Base-by-base conservation (phyloP, 2,329 filamentous ascomycete species). In the Aspergillus tamarii region DNA sequence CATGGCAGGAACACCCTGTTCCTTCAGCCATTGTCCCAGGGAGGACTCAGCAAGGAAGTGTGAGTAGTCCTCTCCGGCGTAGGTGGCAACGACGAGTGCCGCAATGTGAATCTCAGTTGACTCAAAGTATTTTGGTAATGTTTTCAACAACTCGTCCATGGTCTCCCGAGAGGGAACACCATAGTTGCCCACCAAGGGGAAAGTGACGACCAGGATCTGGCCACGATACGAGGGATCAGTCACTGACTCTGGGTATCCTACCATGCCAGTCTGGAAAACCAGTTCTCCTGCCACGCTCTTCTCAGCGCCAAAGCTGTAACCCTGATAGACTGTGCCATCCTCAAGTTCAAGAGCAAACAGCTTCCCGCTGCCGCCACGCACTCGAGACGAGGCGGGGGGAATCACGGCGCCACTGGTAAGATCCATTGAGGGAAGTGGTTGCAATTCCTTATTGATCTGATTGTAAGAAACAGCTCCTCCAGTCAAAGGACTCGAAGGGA, bases 241-340 rank as follows among this genome's bases (percentile, higher is more conserved):
- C 85, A 94, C 89, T 55, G 91, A 96, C 84, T 99, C 95, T 48
- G 95, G 94, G 79, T 99, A 99, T 76, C 95, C 95, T 72, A 98
- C 95, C 94, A 98, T 97, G 81, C 95, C 95, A 63, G 95, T 99
- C 86, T 98, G 94, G 84, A 99, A 99, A 82, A 99, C 95, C 78
- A 99, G 86, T 85, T 99, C 95, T 79, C 95, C 95, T 70, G 94
- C 91, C 75, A 96, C 89, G 83, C 92, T 97, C 87, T 94, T 97
- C 76, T 92, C 86, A 68, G 94, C 94, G 81, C 95, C 95, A 78
- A 99, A 99, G 86, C 93, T 97, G 84, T 92, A 93, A 72, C 95
- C 95, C 78, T 96, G 92, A 85, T 93, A 96, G 76, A 93, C 87
- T 63, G 90, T 88, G 80, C 94, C 93, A 84, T 98, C 94, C 80